These are phyloP conservation scores for Auxenochlorella pyrenoidosa DNA, from an alignment of 139 green algal genomes.

Conservation along the genomic window DNA sequence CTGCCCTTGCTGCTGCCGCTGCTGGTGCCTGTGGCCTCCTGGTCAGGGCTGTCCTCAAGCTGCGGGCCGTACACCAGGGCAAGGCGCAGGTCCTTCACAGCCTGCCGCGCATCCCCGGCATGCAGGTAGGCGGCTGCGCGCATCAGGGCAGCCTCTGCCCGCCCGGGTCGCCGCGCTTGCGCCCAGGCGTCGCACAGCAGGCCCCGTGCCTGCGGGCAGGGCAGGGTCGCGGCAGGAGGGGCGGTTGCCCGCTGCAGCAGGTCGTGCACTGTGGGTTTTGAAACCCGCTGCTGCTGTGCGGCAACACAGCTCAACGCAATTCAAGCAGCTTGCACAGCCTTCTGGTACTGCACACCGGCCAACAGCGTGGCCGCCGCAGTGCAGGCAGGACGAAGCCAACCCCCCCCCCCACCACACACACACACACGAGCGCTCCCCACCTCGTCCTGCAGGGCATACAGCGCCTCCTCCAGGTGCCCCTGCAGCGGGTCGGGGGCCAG, in stretches of 20 bases:
- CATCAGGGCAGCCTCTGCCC: slow-evolving; percentile 34
- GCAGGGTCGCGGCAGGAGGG: no score
- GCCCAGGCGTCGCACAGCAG: slow-evolving; percentile 32
- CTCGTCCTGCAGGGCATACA: slow-evolving; percentile 20
- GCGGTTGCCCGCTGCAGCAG: no score
- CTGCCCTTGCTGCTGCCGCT: neutral
- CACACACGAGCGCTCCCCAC: no score
- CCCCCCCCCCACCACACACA: no score
- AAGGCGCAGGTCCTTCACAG: slow-evolving; percentile 29
- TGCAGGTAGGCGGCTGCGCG: slow-evolving; percentile 39
- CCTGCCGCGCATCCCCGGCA: slow-evolving; percentile 22
- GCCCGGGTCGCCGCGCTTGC: slow-evolving; percentile 16
- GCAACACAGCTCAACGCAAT: no score
- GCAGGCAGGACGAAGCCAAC: no score
- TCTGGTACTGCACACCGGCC: no score
- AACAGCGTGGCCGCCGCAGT: no score
- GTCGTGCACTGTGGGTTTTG: no score
- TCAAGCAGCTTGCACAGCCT: no score
- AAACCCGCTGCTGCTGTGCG: no score
- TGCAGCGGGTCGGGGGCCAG: slow-evolving; percentile 18
- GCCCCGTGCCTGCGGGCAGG: neutral
- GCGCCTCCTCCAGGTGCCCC: slow-evolving; percentile 3
- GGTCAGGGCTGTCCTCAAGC: neutral
- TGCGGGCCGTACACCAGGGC: slow-evolving; percentile 41
- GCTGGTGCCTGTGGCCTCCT: neutral